Base-by-base conservation (phyloP, 495 filamentous ascomycete species). In the Recurvomyces mirabilis region DNA sequence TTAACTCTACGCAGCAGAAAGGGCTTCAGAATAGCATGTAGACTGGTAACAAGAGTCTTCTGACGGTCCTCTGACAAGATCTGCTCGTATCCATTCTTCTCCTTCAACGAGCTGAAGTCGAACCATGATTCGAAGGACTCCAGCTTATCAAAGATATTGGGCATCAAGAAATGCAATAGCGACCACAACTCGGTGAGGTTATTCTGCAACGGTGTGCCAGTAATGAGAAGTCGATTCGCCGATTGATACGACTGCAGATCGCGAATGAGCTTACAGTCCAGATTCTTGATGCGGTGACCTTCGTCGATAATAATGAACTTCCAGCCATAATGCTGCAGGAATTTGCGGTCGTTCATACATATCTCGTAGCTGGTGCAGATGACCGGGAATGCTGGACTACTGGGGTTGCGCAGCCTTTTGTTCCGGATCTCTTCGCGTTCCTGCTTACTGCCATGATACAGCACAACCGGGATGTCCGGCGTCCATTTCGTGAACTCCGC, bases 241-340 rank as follows among this genome's bases (percentile, higher is more conserved):
- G 89, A 94, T 18, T 77, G 78, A 57, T 95, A 95, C 0, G 79
- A 77, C 50, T 87, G 79, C 0, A 98, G 65, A 46, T 93, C 86
- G 34, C 80, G 77, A 52, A 96, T 91, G 4, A 98, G 73, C 51
- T 84, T 82, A 40, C 88, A 91, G 52, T 98, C 84, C 57, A 93
- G 82, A 47, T 98, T 98, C 68, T 98, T 98, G 68, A 98, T 75
- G 5, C 91, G 84, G 59, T 98, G 91, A 1, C 91, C 91, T 65
- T 98, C 91, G 56, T 98, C 91, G 57, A 98, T 93, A 54, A 96
- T 86, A 54, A 98, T 94, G 59, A 93, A 93, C 40, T 88, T 84
- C 91, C 91, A 98, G 19, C 83, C 78, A 50, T 89, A 91, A 46
- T 80, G 77, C 22, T 75, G 71, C 4, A 98, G 65, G 35, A 74